phyloP scores from a whole-genome alignment of 2,329 filamentous ascomycete species.

The Alternaria sp. region DNA sequence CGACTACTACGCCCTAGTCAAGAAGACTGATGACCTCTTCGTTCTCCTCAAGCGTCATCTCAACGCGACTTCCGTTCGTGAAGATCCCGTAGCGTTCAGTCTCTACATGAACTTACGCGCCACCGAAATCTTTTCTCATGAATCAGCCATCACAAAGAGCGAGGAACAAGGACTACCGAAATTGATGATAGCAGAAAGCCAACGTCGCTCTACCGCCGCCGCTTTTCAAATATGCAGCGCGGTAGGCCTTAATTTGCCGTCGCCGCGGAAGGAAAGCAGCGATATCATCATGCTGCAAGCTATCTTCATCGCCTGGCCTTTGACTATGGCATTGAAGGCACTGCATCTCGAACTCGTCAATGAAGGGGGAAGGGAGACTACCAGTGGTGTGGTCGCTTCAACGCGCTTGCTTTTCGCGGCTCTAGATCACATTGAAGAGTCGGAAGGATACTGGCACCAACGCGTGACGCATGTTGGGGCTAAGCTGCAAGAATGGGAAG shows the following conservation, averaged over 20 bases:
- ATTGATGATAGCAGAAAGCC: background rate
- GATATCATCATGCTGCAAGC: conserved; percentile 1
- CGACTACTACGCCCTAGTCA: background rate
- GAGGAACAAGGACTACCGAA: background rate
- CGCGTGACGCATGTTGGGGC: background rate
- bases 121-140: background rate
- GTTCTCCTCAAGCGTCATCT: background rate
- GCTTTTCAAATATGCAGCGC: conserved; percentile 3
- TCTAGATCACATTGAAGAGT: conserved; percentile 1
- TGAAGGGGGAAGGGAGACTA: background rate
- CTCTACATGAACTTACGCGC: conserved; percentile 1
- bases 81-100: background rate
- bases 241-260: background rate
- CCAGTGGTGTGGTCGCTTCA: background rate
- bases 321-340: background rate
- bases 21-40: background rate
- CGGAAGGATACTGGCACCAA: background rate
- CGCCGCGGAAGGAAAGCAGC: background rate
- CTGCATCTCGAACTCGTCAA: background rate
- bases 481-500: background rate
- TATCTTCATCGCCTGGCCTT: conserved; percentile 1
- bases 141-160: background rate
- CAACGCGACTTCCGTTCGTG: background rate
- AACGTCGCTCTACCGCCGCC: background rate
- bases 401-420: background rate